Evolutionary conservation across 2,329 filamentous ascomycete species (phyloP), one percentile per base, ranked within the genome.

Genomic region (Paracamarosporium sp.): DNA sequence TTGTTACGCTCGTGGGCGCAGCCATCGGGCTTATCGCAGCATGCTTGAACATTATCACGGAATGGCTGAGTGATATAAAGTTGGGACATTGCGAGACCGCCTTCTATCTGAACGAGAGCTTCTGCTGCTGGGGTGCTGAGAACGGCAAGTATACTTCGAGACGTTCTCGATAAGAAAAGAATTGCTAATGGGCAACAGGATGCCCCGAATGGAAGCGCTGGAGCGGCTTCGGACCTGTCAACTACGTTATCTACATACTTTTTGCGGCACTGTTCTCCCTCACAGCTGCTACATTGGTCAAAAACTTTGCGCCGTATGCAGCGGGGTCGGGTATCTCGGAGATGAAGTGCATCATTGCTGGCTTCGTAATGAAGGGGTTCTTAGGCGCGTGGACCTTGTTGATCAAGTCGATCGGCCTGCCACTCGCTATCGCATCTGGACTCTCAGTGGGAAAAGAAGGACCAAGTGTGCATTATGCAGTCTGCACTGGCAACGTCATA

Each of bases 341-440:
- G 80, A 99, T 99, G 83, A 99, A 99, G 78, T 97, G 93, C 78
- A 98, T 99, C 73, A 97, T 99, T 72, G 95, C 94, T 4, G 95
- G 95, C 3, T 99, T 99, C 74, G 92, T 98, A 48, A 99, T 99
- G 95, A 97, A 98, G 78, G 95, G 93, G 0, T 99, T 99, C 71
- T 84, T 99, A 15, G 93, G 94, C 20, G 89, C 90, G 68, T 93
- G 92, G 86, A 98, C 95, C 5, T 82, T 99, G 30, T 77, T 95
- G 59, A 98, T 99, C 80, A 99, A 99, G 79, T 96, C 93, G 0
- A 86, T 98, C 54, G 91, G 90, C 24, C 81, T 99, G 46, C 95
- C 95, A 1, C 82, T 99, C 43, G 91, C 94, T 41, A 99, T 99
- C 74, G 93, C 91, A 12, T 97, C 93, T 1, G 95, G 95, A 2